Conservation (phyloP, 1,284 basidiomycete species). For the Coniophora puteana region DNA sequence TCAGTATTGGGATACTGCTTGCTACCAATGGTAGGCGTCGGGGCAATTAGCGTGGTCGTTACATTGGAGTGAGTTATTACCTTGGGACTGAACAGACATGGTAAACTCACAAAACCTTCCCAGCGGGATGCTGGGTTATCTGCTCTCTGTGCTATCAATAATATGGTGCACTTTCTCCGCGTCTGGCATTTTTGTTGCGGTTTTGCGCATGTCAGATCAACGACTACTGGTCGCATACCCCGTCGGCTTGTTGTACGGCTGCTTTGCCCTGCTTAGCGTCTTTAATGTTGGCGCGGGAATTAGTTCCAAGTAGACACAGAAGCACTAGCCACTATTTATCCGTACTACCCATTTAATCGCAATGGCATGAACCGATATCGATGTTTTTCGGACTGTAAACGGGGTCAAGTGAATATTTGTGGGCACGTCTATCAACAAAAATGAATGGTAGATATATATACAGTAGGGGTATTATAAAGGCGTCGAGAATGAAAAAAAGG, state of each 20-base stretch:
- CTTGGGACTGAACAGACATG: not conserved
- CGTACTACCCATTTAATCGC: not conserved
- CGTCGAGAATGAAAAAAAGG: not conserved
- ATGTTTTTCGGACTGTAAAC: not conserved
- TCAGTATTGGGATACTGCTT: conserved; percentile 98
- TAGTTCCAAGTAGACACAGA: conserved; percentile 22
- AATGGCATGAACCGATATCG: not conserved
- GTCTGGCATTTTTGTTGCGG: conserved; percentile 90
- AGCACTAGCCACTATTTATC: conserved; percentile 10
- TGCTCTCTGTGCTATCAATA: conserved; percentile 78
- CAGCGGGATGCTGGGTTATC: conserved; percentile 80
- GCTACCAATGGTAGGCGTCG: conserved; percentile 95
- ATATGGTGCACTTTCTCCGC: conserved; percentile 96
- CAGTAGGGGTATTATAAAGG: conserved; percentile 1
- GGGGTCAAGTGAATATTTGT: conserved; percentile 1
- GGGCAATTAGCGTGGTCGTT: conserved; percentile 84
- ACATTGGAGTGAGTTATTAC: conserved; percentile 76
- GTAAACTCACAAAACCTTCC: conserved; percentile 12
- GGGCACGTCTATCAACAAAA: too few species aligned
- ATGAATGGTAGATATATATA: not conserved
- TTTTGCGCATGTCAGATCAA: conserved; percentile 91
- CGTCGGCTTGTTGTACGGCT: conserved; percentile 87
- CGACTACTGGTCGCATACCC: conserved; percentile 92
- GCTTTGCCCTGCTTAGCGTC: conserved; percentile 86
- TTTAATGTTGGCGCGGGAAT: conserved; percentile 54